phyloP scores from a whole-genome alignment of 768 basidiomycete species.

The Suillus luteus region DNA sequence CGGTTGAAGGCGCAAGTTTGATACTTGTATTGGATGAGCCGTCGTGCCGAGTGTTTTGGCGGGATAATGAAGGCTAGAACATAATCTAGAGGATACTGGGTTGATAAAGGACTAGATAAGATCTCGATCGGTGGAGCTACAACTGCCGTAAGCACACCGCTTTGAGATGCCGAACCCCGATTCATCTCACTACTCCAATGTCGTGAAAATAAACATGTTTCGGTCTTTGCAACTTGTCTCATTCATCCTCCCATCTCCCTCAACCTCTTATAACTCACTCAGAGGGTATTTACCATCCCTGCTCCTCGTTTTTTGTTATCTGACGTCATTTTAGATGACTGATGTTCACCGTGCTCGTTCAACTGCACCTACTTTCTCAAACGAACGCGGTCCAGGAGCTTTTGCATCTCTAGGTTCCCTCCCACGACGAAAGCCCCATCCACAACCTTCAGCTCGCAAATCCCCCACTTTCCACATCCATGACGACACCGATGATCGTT shows the following conservation, averaged over 20 bases:
- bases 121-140: conserved; percentile 21
- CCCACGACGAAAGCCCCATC: conserved; percentile 39
- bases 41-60: too few relatives aligned
- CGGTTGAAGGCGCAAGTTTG: too few relatives aligned
- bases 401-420: conserved; percentile 49
- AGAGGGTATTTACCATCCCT: neutral
- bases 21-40: too few relatives aligned
- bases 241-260: neutral
- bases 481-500: conserved; percentile 29
- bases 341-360: conserved; percentile 17
- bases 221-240: neutral
- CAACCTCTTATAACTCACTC: neutral
- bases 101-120: conserved; percentile 19
- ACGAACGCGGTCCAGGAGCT: conserved; percentile 47
- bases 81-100: neutral
- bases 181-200: conserved; percentile 1
- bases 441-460: conserved; percentile 19
- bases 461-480: conserved; percentile 22
- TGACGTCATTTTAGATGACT: conserved; percentile 22
- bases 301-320: too few relatives aligned
- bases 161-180: conserved; percentile 9
- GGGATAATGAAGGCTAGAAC: neutral
- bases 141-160: too few relatives aligned
- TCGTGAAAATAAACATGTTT: conserved; percentile 1
- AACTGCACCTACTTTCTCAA: conserved; percentile 32